These are phyloP conservation scores for Zelonia costaricensis DNA, from an alignment of 208 protist genomes.

Conservation along the genomic window DNA sequence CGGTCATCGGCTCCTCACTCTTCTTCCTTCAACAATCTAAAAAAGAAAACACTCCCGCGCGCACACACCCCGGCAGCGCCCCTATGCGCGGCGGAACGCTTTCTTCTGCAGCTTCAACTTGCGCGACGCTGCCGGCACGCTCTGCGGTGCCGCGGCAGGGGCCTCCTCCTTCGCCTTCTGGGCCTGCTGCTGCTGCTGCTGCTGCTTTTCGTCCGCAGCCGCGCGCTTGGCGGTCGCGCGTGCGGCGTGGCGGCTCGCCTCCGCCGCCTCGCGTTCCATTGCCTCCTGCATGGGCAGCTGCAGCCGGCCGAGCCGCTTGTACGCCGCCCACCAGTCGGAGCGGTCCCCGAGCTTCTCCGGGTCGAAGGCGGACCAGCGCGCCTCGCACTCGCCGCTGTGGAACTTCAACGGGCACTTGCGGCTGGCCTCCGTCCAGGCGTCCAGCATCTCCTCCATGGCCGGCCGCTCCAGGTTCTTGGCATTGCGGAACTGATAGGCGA, in stretches of 20 bases:
- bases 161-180: too few relatives aligned
- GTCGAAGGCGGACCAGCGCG: slow-evolving; percentile 68
- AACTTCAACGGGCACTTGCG: slow-evolving; percentile 75
- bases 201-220: too few relatives aligned
- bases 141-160: neutral
- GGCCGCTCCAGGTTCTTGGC: slow-evolving; percentile 44
- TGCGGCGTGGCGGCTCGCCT: neutral
- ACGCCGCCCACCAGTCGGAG: slow-evolving; percentile 69
- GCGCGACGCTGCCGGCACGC: slow-evolving; percentile 13
- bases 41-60: neutral
- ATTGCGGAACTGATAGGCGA: slow-evolving; percentile 80
- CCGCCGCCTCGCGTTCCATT: slow-evolving; percentile 13
- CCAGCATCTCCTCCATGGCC: slow-evolving; percentile 81
- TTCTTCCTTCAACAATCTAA: neutral
- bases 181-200: too few relatives aligned
- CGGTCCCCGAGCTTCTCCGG: slow-evolving; percentile 36
- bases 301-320: slow-evolving; percentile 66
- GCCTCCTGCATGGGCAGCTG: slow-evolving; percentile 38
- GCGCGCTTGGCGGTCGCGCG: too few relatives aligned
- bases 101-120: slow-evolving; percentile 29
- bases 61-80: neutral
- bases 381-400: slow-evolving; percentile 65
- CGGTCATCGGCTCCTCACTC: neutral
- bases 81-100: slow-evolving; percentile 2
- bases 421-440: slow-evolving; percentile 82